Evolutionary conservation across 2,329 filamentous ascomycete genomes (phyloP), one percentile per base, ranked within the genome.

Genomic region (Diaporthe australafricana): DNA sequence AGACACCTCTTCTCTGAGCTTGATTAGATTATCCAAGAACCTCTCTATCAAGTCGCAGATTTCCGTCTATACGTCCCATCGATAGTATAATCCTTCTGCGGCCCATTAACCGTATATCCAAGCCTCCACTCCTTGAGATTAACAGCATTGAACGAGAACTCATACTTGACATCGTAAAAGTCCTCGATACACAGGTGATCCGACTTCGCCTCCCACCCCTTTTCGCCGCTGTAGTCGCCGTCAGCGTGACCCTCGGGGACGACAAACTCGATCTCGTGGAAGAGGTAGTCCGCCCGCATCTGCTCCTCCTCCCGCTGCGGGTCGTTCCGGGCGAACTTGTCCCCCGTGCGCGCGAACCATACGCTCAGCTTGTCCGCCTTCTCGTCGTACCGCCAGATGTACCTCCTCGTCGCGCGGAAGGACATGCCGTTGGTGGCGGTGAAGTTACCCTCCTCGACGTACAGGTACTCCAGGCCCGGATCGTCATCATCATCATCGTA

Each of bases 11-110:
- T 9, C 2, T 27, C 30, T n/a, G n/a, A n/a, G 22, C 14, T 12
- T 35, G 17, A 14, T 20, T 0, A 17, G 20, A 5, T n/a, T 57
- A 68, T 48, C 45, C 22, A 69, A 27, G 3, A 48, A n/a, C 4
- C 17, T 25, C 35, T 5, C 32, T 11, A 42, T 70, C 20, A 55
- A 32, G 25, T 7, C 8, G 47, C 17, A 42, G 55, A 12, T 8
- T 76, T 81, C 68, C 88, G 80, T 53, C 75, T 85, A 78, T 91
- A 92, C 0, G 78, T 79, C 1, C 88, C 89, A 11, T 82, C 79
- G 68, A 92, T 90, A 0, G 83, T 88, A 77, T 95, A 95, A 77
- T 94, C 90, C 81, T 95, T 95, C 79, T 90, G 90, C 2, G 92
- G 93, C 0, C 93, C 93, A 32, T 87, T 89, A 1, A 94, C 93